Base-by-base conservation (phyloP, 83 land plant species). In the Isoetes engelmannii region DNA sequence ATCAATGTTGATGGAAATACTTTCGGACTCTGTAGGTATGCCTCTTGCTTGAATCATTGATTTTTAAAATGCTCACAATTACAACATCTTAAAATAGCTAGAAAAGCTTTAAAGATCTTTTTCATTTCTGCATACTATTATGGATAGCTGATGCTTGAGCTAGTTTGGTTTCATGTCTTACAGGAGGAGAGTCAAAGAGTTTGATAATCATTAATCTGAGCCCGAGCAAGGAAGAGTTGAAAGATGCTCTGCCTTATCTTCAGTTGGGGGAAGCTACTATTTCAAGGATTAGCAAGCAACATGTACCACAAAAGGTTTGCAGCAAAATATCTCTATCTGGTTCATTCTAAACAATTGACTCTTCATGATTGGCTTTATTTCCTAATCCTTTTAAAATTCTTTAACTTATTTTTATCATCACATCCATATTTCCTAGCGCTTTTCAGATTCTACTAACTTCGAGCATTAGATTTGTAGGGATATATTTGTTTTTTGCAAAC, bases 21-120 rank as follows among this genome's bases (percentile, higher is more conserved):
- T 90, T 69, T 85, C 89, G 44, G 99, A 94, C 70, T 86, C 97
- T 9, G 58, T 94, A 47, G 98, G 98, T 90, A 82, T 63, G 43
- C 44, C 4, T 15, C 10, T 63, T n/a, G n/a, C 12, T 12, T 44
- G 1, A 28, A 28, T 28, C 15, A 43, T 44, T 17, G 65, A 13
- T 7, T 21, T n/a, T 51, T 1, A 0, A n/a, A 51, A 10, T 12
- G 54, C 54, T 51, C 3, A n/a, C 0, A 51, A 12, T 10, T 3
- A 12, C 54, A 1, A 12, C 54, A 10, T 51, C 12, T 51, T 51
- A 51, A 10, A 51, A 12, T 51, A 51, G 54, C 54, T 51, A 51
- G 3, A 51, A 1, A 12, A n/a, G n/a, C 12, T 15, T 51, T 51
- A 51, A 28, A 28, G 37, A 28, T 28, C 37, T 28, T 28, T 0